Conservation (phyloP, 257 asterid genomes). For the Nicotiana noctiflora region DNA sequence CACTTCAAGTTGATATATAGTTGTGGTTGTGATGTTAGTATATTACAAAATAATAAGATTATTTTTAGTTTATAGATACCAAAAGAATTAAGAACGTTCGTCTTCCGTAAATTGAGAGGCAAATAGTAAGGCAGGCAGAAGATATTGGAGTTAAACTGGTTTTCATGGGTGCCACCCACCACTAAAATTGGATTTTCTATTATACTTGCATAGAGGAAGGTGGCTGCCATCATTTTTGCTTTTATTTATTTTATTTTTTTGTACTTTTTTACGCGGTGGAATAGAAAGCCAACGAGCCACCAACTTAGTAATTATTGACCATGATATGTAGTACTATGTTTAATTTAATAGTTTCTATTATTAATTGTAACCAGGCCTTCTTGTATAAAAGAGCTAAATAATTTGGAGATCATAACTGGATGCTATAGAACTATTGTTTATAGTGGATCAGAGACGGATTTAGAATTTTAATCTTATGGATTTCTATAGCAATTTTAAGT, state of each 20-base stretch:
- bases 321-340: not conserved
- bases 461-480: no score
- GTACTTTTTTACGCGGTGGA: not conserved
- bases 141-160: slow-evolving; percentile 16
- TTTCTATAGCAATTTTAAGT: no score
- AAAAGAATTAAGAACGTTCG: slow-evolving; percentile 3
- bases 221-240: not conserved
- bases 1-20: slow-evolving; percentile 1
- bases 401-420: not conserved
- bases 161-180: slow-evolving; percentile 9
- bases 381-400: not conserved
- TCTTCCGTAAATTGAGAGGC: not conserved
- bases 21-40: not conserved
- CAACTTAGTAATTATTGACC: not conserved
- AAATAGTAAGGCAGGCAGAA: not conserved
- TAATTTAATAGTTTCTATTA: not conserved
- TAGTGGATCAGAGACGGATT: not conserved
- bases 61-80: not conserved
- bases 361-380: slow-evolving; percentile 1
- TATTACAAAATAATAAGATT: not conserved
- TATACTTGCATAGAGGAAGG: not conserved
- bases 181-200: not conserved
- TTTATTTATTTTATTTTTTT: not conserved
- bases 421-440: not conserved
- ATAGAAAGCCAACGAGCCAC: not conserved